Base-by-base conservation (phyloP, 208 protist genomes). In the Crithidia sp. region DNA sequence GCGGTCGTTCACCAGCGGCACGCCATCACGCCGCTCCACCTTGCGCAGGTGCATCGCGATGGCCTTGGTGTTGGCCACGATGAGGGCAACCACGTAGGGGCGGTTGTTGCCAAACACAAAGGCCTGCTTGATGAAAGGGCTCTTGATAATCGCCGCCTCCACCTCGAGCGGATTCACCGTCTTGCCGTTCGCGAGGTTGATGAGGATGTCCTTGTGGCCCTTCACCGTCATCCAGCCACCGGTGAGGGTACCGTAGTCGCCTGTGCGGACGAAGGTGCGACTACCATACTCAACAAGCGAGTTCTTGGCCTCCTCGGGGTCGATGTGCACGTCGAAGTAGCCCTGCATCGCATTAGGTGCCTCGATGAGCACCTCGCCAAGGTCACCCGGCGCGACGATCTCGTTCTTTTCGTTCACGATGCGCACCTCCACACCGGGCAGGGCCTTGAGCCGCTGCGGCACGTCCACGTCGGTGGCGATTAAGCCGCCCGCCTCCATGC, bases 321-420 rank as follows among this genome's bases (percentile, higher is more conserved):
- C 85, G 73, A 97, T 93, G 60, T 97, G 79, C 5, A 95, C 80
- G 70, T 97, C 93, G 74, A 97, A 97, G 82, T 97, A 97, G 39
- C 93, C 93, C 75, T 95, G 90, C 93, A 97, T 97, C 17, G 90
- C 87, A 73, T 95, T 78, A 12, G 93, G 93, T 7, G 89, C 86
- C 79, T 97, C 90, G 19, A 97, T 81, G 40, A 97, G 86, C 54
- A 97, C 73, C 74, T 97, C 93, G 43, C 93, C 93, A 53, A 97
- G 52, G 53, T 95, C 88, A 10, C 93, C 93, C 52, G 93, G 93
- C 3, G 89, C 82, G 17, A 97, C 87, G 69, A 97, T 95, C 73
- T 97, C 93, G 69, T 95, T 95, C 53, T 89, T 91, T n/a, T 94
- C 89, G 76, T 97, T 97, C 56, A 97, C 89, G 41, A 95, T 81